Evolutionary conservation across 164 flowering plant genomes (phyloP).

Genomic region (Chloranthus sessilifolius): DNA sequence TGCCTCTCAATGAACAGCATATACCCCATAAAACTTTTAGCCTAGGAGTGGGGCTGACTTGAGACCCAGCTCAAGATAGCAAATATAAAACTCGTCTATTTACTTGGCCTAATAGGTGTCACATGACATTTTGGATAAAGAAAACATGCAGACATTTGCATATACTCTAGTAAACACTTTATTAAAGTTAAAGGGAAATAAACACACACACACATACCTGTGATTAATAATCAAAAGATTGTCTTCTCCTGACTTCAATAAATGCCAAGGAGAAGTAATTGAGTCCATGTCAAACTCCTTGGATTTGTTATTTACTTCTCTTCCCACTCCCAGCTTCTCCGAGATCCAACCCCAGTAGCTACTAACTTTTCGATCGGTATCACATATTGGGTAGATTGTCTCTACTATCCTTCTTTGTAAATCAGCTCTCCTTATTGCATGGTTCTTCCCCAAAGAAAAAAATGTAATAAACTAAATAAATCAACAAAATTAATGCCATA

Average conservation of each 20-base stretch:
- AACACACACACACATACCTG: too few relatives aligned
- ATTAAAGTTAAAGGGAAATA: too few relatives aligned
- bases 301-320: constrained; percentile 25
- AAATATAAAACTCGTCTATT: too few relatives aligned
- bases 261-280: constrained; percentile 78
- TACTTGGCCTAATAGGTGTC: too few relatives aligned
- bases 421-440: constrained; percentile 89
- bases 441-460: constrained; percentile 51
- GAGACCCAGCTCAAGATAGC: too few relatives aligned
- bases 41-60: too few relatives aligned
- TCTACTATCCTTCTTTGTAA: constrained; percentile 61
- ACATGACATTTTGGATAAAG: too few relatives aligned
- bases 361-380: constrained; percentile 24
- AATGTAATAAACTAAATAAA: background rate
- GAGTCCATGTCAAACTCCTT: constrained; percentile 35
- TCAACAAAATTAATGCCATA: too few relatives aligned
- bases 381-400: constrained; percentile 52
- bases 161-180: too few relatives aligned
- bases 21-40: too few relatives aligned
- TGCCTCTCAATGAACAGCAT: too few relatives aligned
- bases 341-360: constrained; percentile 70
- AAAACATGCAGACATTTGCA: too few relatives aligned
- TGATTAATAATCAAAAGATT: constrained; percentile 46
- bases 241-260: constrained; percentile 40
- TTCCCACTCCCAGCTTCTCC: constrained; percentile 49